Percentiles rank a stretch among this genome's conserved stretches.
Evolutionary conservation across 441 rosid genomes (phyloP).

Genomic region (Melastoma candidum): DNA sequence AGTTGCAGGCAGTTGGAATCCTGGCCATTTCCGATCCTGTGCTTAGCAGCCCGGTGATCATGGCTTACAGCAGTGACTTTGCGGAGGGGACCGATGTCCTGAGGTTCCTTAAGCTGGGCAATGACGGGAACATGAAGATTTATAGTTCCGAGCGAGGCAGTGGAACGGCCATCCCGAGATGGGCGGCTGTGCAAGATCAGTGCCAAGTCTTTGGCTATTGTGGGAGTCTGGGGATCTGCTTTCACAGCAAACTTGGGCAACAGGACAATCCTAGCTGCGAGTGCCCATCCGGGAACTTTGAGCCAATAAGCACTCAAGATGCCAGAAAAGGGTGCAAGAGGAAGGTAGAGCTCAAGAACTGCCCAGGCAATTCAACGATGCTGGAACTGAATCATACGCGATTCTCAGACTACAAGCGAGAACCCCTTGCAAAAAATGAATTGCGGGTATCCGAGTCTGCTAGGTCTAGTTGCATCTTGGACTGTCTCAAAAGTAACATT

Average conservation of each 20-base stretch:
- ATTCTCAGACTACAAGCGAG: neutral
- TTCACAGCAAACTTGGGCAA: neutral
- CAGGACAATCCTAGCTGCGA: conserved; percentile 5
- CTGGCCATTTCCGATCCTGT: conserved; percentile 11
- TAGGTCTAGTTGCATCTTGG: neutral
- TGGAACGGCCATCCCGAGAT: conserved; percentile 4
- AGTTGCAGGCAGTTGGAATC: conserved; percentile 6
- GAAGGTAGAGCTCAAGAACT: conserved; percentile 10
- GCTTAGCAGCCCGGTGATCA: neutral
- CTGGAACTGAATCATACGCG: conserved; percentile 7
- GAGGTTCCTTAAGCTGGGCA: conserved; percentile 13
- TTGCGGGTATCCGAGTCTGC: neutral
- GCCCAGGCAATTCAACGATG: conserved; percentile 13
- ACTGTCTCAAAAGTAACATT: neutral
- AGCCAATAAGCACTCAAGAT: conserved; percentile 4
- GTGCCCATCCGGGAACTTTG: conserved; percentile 14
- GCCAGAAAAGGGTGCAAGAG: conserved; percentile 13
- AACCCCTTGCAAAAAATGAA: neutral
- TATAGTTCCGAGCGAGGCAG: conserved; percentile 13
- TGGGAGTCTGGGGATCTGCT: conserved; percentile 16
- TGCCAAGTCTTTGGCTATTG: conserved; percentile 13
- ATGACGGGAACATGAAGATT: conserved; percentile 12
- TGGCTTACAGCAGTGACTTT: conserved; percentile 11
- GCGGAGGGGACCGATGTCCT: conserved; percentile 9
- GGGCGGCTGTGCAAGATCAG: conserved; percentile 12